Conservation (phyloP, 1,284 basidiomycete species). For the Thelephora terrestris region DNA sequence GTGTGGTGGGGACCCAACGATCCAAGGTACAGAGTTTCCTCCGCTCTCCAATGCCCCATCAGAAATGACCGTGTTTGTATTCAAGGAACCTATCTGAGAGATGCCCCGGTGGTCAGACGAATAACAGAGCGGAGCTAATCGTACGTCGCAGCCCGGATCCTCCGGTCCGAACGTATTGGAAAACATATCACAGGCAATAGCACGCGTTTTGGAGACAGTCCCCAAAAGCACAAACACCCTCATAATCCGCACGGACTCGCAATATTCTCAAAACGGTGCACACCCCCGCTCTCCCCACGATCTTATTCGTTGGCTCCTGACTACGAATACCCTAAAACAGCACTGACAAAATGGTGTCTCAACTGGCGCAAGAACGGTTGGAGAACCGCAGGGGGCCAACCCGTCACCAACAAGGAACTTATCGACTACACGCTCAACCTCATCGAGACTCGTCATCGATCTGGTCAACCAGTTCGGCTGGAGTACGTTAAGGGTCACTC, state of each 20-base stretch:
- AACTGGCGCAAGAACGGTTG: constrained; percentile 50
- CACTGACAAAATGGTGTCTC: constrained; percentile 53
- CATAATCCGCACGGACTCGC: constrained; percentile 67
- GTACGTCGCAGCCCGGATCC: constrained; percentile 30
- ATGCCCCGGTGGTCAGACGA: constrained; percentile 77
- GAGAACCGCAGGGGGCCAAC: constrained; percentile 32
- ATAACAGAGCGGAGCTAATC: constrained; percentile 81
- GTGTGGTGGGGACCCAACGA: constrained; percentile 68
- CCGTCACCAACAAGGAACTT: constrained; percentile 57
- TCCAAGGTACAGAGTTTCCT: constrained; percentile 33
- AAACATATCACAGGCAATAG: constrained; percentile 47
- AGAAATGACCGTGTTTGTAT: background rate
- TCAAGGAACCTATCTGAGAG: constrained; percentile 66
- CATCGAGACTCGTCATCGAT: constrained; percentile 34
- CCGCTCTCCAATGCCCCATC: background rate
- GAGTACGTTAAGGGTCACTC: constrained; percentile 64
- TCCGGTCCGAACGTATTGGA: background rate
- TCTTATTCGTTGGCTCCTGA: background rate
- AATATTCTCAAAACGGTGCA: constrained; percentile 64
- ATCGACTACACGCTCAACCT: constrained; percentile 53
- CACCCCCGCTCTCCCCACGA: background rate
- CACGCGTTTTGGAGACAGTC: constrained; percentile 59
- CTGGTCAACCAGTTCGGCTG: constrained; percentile 46
- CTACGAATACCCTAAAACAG: constrained; percentile 25
- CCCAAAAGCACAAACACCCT: constrained; percentile 43